phyloP scores from a whole-genome alignment of 805 yeast species.

The Lipomyces starkeyi region DNA sequence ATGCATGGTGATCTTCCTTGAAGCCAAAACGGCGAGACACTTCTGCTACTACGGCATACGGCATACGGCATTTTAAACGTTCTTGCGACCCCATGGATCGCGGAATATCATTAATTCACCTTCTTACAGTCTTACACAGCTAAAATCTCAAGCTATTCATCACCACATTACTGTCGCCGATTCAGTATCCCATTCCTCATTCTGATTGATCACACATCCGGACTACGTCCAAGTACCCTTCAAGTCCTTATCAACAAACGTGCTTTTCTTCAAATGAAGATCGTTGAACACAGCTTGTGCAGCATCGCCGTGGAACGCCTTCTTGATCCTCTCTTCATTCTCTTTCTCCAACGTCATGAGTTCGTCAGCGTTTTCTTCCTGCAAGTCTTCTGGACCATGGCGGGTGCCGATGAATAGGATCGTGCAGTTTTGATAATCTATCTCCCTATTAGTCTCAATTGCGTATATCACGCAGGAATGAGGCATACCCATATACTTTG shows the following conservation, averaged over 20 bases:
- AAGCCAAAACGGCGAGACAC: too few species aligned
- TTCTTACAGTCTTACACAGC: too few species aligned
- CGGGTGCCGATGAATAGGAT: slow-evolving; percentile 17
- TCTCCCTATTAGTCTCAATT: neutral
- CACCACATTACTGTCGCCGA: too few species aligned
- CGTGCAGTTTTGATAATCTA: slow-evolving; percentile 11
- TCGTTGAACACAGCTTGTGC: slow-evolving; percentile 10
- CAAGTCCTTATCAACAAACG: slow-evolving; percentile 1
- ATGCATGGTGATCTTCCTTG: too few species aligned
- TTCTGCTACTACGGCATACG: too few species aligned
- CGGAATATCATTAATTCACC: too few species aligned
- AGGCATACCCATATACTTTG: slow-evolving; percentile 17
- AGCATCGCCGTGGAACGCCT: neutral
- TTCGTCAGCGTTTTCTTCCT: neutral
- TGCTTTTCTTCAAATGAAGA: slow-evolving; percentile 4
- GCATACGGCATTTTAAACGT: too few species aligned
- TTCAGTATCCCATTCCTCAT: neutral
- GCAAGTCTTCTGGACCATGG: slow-evolving; percentile 7
- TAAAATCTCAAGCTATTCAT: too few species aligned
- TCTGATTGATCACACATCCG: neutral
- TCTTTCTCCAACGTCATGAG: slow-evolving; percentile 10
- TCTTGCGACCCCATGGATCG: too few species aligned
- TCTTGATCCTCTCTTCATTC: slow-evolving; percentile 10
- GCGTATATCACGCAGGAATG: neutral
- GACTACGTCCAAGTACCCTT: slow-evolving; percentile 7